Percentiles rank a stretch among this genome's conserved stretches.
phyloP scores from a whole-genome alignment of 108 stramenopile genomes.

The Discostella pseudostelligera region DNA sequence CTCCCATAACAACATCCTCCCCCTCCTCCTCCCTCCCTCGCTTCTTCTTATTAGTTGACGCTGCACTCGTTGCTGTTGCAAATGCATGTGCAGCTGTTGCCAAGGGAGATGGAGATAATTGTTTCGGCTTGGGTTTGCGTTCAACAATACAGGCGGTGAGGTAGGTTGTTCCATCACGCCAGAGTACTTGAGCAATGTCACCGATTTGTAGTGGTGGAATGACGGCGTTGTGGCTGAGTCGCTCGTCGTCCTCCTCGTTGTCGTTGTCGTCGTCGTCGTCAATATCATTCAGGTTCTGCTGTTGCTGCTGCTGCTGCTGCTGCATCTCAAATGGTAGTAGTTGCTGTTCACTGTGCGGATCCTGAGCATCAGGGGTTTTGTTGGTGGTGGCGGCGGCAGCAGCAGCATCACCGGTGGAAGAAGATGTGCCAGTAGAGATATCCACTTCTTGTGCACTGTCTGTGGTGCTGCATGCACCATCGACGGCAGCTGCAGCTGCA shows the following conservation, averaged over 20 bases:
- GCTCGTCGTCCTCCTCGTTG: background rate
- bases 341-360: no score
- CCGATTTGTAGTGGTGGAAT: slow-evolving; percentile 59
- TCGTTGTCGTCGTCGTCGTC: background rate
- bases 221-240: background rate
- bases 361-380: no score
- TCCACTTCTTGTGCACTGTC: no score
- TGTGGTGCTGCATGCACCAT: no score
- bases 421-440: no score
- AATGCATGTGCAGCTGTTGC: slow-evolving; percentile 1
- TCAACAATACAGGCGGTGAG: slow-evolving; percentile 60
- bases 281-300: background rate
- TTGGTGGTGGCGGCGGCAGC: no score
- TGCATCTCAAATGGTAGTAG: no score
- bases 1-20: background rate
- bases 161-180: slow-evolving; percentile 54
- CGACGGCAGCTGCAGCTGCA: no score
- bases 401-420: no score
- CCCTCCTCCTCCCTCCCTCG: background rate
- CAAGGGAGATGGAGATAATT: no score
- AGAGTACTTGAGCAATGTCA: slow-evolving; percentile 60
- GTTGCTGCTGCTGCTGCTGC: no score
- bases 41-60: background rate
- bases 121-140: slow-evolving; percentile 16
- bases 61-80: slow-evolving; percentile 3